These are phyloP conservation scores for Flaveria linearis DNA, from an alignment of 129 eudicot species.

Conservation along the genomic window DNA sequence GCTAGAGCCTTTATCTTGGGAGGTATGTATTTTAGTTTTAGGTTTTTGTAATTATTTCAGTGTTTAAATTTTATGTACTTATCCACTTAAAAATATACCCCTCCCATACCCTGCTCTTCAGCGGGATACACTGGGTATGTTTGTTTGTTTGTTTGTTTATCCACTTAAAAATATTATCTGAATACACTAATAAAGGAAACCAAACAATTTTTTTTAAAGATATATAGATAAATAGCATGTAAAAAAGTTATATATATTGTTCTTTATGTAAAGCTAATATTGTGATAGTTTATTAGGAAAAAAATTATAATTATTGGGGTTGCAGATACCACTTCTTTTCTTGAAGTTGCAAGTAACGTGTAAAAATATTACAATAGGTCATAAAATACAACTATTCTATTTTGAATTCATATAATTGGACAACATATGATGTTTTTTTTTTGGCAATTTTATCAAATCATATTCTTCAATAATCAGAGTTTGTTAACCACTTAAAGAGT, in stretches of 20 bases:
- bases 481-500: background rate
- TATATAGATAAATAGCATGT: conserved; percentile 13
- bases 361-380: background rate
- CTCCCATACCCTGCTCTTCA: too few species aligned
- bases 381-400: background rate
- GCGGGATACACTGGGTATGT: too few species aligned
- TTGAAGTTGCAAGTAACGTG: background rate
- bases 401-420: background rate
- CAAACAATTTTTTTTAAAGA: background rate
- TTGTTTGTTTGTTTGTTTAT: too few species aligned
- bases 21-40: conserved; percentile 47
- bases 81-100: conserved; percentile 17
- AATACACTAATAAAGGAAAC: background rate
- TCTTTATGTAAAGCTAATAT: background rate
- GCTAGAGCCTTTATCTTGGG: conserved; percentile 92
- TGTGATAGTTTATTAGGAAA: background rate
- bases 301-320: background rate
- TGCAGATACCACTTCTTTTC: background rate
- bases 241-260: background rate
- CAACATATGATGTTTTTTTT: background rate
- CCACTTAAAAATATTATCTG: conserved; percentile 14
- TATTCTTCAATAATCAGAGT: background rate
- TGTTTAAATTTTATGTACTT: background rate
- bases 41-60: background rate
- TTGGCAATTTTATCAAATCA: background rate